phyloP scores from a whole-genome alignment of 2,329 filamentous ascomycete species.

The Diaporthe citrichinensis region DNA sequence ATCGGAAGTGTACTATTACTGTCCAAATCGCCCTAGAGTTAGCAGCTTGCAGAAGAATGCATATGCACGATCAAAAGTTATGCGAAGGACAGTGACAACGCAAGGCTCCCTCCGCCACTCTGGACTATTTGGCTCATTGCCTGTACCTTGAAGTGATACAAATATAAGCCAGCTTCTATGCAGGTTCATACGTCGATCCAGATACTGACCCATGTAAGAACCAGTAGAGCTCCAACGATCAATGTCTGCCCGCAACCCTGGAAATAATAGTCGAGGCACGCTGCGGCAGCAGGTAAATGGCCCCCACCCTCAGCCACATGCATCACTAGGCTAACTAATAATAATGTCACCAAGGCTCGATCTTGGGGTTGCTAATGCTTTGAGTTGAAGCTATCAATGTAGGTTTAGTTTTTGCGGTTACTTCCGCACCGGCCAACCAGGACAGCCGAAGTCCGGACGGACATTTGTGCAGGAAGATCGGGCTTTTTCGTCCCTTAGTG shows the following conservation, averaged over 20 bases:
- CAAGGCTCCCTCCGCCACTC: too few relatives aligned
- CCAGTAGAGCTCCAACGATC: background rate
- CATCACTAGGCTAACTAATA: conserved; percentile 1
- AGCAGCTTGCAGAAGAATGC: background rate
- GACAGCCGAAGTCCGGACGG: background rate
- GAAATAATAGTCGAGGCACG: background rate
- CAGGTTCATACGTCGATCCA: background rate
- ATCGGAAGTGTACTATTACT: background rate
- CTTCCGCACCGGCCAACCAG: conserved; percentile 25
- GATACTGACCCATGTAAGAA: background rate
- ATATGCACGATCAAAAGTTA: background rate
- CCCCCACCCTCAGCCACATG: background rate
- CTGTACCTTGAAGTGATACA: background rate
- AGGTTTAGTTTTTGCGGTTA: conserved; percentile 25
- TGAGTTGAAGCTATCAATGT: background rate
- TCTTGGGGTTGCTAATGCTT: background rate
- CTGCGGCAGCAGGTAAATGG: background rate
- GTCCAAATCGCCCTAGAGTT: background rate
- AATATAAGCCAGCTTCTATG: background rate
- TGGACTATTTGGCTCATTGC: background rate
- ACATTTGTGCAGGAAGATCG: background rate
- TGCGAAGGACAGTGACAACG: background rate
- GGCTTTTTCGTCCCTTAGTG: background rate
- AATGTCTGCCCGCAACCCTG: background rate
- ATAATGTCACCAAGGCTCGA: background rate